Percentiles rank a stretch among this genome's conserved stretches.
Evolutionary conservation across 176 grass and related monocot species (phyloP).

Genomic region (Ensete glaucum): DNA sequence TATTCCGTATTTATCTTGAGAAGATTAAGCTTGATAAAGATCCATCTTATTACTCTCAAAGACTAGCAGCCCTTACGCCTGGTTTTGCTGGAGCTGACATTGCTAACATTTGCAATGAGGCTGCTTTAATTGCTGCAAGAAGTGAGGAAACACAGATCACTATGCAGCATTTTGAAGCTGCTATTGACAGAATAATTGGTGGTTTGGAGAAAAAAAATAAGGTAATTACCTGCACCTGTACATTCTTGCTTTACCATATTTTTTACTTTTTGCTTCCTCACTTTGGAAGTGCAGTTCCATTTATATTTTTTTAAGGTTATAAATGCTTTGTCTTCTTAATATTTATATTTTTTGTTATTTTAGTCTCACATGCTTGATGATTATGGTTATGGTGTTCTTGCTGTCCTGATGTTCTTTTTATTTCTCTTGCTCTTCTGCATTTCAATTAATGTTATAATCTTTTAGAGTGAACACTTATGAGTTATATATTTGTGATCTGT

Average conservation of each 20-base stretch:
- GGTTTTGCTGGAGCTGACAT: constrained; percentile 95
- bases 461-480: background rate
- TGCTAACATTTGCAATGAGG: constrained; percentile 93
- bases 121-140: constrained; percentile 77
- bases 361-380: background rate
- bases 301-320: background rate
- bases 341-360: background rate
- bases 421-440: background rate
- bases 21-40: constrained; percentile 83
- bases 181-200: constrained; percentile 91
- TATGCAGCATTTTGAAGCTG: constrained; percentile 81
- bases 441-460: background rate
- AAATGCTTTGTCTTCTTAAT: background rate
- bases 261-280: background rate
- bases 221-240: constrained; percentile 20
- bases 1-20: constrained; percentile 84
- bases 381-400: background rate
- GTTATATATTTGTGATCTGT: background rate
- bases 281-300: background rate
- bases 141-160: constrained; percentile 47
- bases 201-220: constrained; percentile 98
- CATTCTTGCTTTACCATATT: background rate
- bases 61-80: constrained; percentile 82
- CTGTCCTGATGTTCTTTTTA: background rate
- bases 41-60: constrained; percentile 80